A percentile compares a stretch with the other conserved stretches of the same genome.
These are phyloP conservation scores for Ophiocordyceps sinensis DNA, from an alignment of 2,329 filamentous ascomycete genomes.

Conservation along the genomic window DNA sequence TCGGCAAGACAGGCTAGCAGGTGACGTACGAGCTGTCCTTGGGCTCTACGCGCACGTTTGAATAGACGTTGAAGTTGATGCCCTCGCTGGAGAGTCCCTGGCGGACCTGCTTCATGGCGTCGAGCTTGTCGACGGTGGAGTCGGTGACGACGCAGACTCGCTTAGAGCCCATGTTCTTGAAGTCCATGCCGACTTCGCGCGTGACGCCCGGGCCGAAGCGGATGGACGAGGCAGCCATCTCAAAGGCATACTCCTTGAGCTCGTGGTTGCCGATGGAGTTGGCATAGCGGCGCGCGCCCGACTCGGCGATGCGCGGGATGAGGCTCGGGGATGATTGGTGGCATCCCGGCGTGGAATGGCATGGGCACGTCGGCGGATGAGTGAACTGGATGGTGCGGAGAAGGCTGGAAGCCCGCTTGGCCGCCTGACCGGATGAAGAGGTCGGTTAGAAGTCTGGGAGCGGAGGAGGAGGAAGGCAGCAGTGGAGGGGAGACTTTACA, in stretches of 20 bases:
- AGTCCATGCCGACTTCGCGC: slow-evolving; percentile 95
- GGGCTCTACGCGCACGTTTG: slow-evolving; percentile 71
- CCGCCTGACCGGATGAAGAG: slow-evolving; percentile 25
- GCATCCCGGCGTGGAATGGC: slow-evolving; percentile 76
- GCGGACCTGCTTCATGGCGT: slow-evolving; percentile 79
- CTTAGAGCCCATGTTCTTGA: slow-evolving; percentile 78
- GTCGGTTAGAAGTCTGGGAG: neutral
- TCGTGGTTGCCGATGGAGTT: slow-evolving; percentile 48
- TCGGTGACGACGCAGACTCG: slow-evolving; percentile 90
- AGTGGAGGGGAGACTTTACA: slow-evolving; percentile 9
- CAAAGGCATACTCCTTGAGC: slow-evolving; percentile 93
- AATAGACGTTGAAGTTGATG: slow-evolving; percentile 68
- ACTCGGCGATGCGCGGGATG: slow-evolving; percentile 25
- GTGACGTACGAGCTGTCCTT: slow-evolving; percentile 73
- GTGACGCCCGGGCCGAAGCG: slow-evolving; percentile 88
- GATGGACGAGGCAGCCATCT: slow-evolving; percentile 93
- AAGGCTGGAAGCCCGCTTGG: slow-evolving; percentile 52
- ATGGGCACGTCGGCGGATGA: slow-evolving; percentile 78
- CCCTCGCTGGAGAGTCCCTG: slow-evolving; percentile 68
- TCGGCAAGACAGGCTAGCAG: neutral
- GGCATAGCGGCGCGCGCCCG: slow-evolving; percentile 41
- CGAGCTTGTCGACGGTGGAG: slow-evolving; percentile 60
- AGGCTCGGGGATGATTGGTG: slow-evolving; percentile 52
- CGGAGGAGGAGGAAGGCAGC: neutral
- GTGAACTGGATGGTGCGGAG: slow-evolving; percentile 84